Evolutionary conservation across 257 asterid genomes (phyloP).

Genomic region (Lithospermum erythrorhizon): DNA sequence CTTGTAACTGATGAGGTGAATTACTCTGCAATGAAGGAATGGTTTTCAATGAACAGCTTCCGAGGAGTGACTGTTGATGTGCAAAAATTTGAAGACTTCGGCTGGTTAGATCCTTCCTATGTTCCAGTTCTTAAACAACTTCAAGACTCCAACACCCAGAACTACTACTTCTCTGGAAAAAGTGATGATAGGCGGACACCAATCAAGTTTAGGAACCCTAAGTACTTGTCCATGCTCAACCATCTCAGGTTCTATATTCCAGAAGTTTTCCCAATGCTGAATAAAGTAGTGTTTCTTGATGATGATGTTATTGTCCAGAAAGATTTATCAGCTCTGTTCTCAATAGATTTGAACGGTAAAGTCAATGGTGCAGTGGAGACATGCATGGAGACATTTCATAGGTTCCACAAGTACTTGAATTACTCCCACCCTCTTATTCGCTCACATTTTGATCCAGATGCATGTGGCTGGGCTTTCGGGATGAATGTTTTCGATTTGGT

Average conservation of each 20-base stretch:
- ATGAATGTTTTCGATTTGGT: conserved; percentile 41
- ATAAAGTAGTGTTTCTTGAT: conserved; percentile 35
- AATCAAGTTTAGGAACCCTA: conserved; percentile 37
- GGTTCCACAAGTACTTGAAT: conserved; percentile 39
- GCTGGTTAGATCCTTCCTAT: conserved; percentile 36
- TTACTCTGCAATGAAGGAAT: conserved; percentile 41
- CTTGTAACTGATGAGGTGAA: conserved; percentile 39
- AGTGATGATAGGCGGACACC: conserved; percentile 28
- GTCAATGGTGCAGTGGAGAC: conserved; percentile 49
- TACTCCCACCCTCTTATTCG: conserved; percentile 34
- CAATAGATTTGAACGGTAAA: conserved; percentile 32
- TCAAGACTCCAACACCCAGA: conserved; percentile 33
- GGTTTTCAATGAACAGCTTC: conserved; percentile 37
- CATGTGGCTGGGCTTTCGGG: conserved; percentile 51
- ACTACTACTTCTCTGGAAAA: conserved; percentile 30
- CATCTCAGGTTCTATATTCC: conserved; percentile 43
- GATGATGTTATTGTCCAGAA: conserved; percentile 41
- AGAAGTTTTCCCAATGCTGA: conserved; percentile 33
- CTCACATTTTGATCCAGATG: conserved; percentile 40
- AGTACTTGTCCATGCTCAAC: conserved; percentile 38
- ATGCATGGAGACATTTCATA: conserved; percentile 38
- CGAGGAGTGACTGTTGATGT: conserved; percentile 33
- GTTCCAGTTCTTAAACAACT: conserved; percentile 42
- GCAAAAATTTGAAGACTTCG: conserved; percentile 32
- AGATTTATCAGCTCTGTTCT: conserved; percentile 31